A percentile compares a stretch with the other conserved stretches of the same genome.
Evolutionary conservation across 495 filamentous ascomycete species (phyloP).

Genomic region (Aspergillus nanangensis): DNA sequence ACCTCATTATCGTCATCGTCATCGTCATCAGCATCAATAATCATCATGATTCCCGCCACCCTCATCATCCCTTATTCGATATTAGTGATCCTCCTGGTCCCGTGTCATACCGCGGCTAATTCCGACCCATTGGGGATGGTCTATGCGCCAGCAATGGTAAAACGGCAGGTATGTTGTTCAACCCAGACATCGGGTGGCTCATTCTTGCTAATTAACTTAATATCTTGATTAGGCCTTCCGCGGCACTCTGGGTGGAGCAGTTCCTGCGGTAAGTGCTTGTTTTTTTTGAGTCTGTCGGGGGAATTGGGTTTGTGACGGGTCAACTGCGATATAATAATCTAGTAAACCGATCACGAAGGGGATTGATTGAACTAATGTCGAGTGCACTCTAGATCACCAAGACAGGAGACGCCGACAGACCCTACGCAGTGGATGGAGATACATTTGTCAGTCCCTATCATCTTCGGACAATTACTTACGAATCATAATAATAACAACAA

Average conservation of each 20-base stretch:
- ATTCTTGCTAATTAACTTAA: not conserved
- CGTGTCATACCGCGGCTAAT: not conserved
- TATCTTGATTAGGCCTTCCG: slow-evolving; percentile 2
- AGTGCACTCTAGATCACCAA: slow-evolving; percentile 14
- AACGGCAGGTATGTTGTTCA: slow-evolving; percentile 4
- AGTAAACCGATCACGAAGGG: too few relatives aligned
- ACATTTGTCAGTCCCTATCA: slow-evolving; percentile 39
- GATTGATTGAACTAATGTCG: slow-evolving; percentile 1
- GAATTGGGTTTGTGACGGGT: not conserved
- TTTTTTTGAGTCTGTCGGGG: not conserved
- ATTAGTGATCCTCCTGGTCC: not conserved
- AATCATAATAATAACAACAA: too few relatives aligned
- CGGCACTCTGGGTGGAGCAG: slow-evolving; percentile 4
- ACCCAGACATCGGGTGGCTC: not conserved
- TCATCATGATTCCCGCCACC: too few relatives aligned
- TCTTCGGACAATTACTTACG: too few relatives aligned
- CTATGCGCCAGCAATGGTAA: slow-evolving; percentile 6
- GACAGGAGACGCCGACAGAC: slow-evolving; percentile 30
- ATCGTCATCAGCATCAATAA: too few relatives aligned
- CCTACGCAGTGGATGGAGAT: slow-evolving; percentile 41
- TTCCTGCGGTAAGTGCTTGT: slow-evolving; percentile 7
- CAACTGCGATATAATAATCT: too few relatives aligned
- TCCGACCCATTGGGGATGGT: slow-evolving; percentile 6
- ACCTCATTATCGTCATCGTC: too few relatives aligned
- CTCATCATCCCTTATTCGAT: too few relatives aligned